Evolutionary conservation across 192 early-diverging fungal species (phyloP).

Genomic region (Podila horticola): DNA sequence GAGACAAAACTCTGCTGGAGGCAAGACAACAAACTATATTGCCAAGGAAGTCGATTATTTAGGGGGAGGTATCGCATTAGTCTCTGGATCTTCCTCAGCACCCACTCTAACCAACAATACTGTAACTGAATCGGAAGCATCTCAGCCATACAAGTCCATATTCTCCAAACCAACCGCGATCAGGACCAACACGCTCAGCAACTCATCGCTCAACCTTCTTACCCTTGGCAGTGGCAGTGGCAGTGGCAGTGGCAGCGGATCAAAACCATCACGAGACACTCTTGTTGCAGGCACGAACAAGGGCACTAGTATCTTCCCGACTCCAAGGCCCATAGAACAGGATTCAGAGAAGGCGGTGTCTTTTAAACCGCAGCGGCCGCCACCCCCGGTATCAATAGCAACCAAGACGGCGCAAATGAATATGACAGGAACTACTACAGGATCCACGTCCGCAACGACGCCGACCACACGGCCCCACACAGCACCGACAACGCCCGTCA

Average conservation of each 20-base stretch:
- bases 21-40: conserved; percentile 7
- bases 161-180: conserved; percentile 6
- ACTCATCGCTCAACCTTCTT: conserved; percentile 7
- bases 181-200: conserved; percentile 18
- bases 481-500: not conserved
- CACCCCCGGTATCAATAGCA: not conserved
- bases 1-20: conserved; percentile 30
- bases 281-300: conserved; percentile 3
- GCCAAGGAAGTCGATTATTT: not conserved
- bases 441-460: not conserved
- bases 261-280: conserved; percentile 7
- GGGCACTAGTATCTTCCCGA: conserved; percentile 11
- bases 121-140: not conserved
- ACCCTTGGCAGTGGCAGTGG: not conserved
- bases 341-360: not conserved
- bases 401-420: not conserved
- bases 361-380: not conserved
- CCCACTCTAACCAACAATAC: not conserved
- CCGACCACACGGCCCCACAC: not conserved
- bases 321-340: not conserved
- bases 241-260: not conserved
- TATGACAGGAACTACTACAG: not conserved
- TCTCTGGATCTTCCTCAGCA: not conserved
- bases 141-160: conserved; percentile 1
- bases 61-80: not conserved